Base-by-base conservation (phyloP, 1,284 basidiomycete species). In the Caloboletus inedulis region DNA sequence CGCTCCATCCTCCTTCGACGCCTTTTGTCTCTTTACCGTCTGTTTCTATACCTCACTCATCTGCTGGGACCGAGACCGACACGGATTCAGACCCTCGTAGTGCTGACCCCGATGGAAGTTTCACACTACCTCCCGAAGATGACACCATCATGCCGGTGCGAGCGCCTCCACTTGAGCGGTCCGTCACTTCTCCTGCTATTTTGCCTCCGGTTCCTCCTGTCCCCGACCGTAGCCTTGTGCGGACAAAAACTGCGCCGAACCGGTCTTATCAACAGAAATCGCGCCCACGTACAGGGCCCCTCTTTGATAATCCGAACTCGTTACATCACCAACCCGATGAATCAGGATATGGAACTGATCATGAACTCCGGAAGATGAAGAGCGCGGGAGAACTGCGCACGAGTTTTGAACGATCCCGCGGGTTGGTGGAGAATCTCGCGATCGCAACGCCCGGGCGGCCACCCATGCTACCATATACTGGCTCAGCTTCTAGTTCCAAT, bases 351-450 rank as follows among this genome's bases (percentile, higher is more conserved):
- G 70, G 69, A 53, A 70, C 72, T n/a, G 80, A 83, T 54, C 79
- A 72, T 47, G 86, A 90, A 62, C 63, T 91, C 40, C 81, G 88
- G 52, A 85, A 83, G 66, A 93, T 94, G 91, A 89, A 91, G 69
- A 91, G 89, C 63, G 90, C 91, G 12, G 90, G 89, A 27, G 87
- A 91, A 62, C 72, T 93, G 34, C 80, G 84, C 46, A 76, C 80
- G 53, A 77, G 75, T 45, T 57, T 68, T 30, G 66, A 70, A 46
- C 64, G 66, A 48, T 53, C 62, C 19, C 63, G 60, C 9, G 56
- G 54, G 14, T 39, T 62, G 34, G 43, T 53, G 13, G 66, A 59
- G 39, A 55, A 57, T 39, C 49, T 51, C 1, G 52, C 47, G 21
- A 35, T 44, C 14, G 43, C 44, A 34, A 61, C 52, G n/a, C 61